Evolutionary conservation across 1,284 basidiomycete species (phyloP), one percentile per base, ranked within the genome.

Genomic region (Sanguinoderma infundibulare): DNA sequence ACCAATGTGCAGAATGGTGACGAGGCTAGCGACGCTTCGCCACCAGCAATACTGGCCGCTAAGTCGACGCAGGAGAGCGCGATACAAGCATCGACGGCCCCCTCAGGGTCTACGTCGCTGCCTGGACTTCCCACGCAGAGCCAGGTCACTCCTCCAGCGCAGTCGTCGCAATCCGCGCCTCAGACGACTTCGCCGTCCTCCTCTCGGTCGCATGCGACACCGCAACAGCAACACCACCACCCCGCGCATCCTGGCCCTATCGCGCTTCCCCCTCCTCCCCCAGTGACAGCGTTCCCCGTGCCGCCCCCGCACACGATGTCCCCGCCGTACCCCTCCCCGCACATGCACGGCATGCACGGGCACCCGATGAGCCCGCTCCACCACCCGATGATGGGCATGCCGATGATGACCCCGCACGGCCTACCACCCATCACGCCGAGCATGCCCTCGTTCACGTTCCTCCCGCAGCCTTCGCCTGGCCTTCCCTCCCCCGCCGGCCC

Each of bases 361-460:
- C 59, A 66, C 61, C 67, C 74, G 34, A 68, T 67, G 28, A 73
- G 71, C 70, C 73, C 74, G 39, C 58, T 76, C 57, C 77, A 78
- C 54, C 76, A 75, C 58, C 74, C 73, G 22, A 53, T 67, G 69
- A 71, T 69, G 75, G 69, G 59, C 64, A 68, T 65, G 32, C 73
- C 75, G 60, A 75, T 73, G 53, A 81, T 85, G 68, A 91, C 88
- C 12, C 87, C 89, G 30, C 86, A 86, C 66, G 90, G 89, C 0
- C 76, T 91, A 9, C 89, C 89, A 22, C 88, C 89, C 2, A 90
- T 92, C 57, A 92, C 90, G 28, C 90, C 90, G 1, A 87, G 87
- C 65, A 92, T 92, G 90, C 90, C 90, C 6, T 82, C 87, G 10
- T 92, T 92, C 75, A 85, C 82, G 24, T 91, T 91, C 73, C 75